Evolutionary conservation across 1,139 yeast species (phyloP).

Genomic region (Saccharomyces hybrid): DNA sequence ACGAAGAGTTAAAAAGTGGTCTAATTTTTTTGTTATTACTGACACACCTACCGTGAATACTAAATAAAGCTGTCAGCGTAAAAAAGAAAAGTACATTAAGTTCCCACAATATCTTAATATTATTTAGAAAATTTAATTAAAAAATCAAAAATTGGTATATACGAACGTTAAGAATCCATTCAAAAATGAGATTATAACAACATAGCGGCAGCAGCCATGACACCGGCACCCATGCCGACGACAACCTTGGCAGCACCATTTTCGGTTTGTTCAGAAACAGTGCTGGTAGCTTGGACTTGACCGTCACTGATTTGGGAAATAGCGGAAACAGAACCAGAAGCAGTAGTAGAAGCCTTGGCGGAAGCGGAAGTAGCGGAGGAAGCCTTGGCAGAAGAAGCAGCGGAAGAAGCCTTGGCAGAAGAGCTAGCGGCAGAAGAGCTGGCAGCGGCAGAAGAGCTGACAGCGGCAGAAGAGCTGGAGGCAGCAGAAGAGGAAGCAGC

Average conservation of each 20-base stretch:
- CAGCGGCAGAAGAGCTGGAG: neutral
- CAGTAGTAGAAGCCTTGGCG: neutral
- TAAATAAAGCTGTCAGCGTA: neutral
- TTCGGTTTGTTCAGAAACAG: neutral
- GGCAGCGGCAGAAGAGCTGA: neutral
- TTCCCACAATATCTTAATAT: neutral
- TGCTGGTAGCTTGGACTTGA: constrained; percentile 3
- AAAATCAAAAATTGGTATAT: neutral
- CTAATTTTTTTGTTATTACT: neutral
- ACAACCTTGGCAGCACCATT: constrained; percentile 2
- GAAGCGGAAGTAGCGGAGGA: neutral
- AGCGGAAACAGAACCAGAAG: neutral
- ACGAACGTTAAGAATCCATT: neutral
- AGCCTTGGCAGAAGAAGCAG: constrained; percentile 9
- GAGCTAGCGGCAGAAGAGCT: constrained; percentile 16
- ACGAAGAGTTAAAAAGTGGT: neutral
- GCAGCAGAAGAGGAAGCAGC: constrained; percentile 12
- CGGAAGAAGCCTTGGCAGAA: constrained; percentile 17
- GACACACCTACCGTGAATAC: neutral
- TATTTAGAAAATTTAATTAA: neutral
- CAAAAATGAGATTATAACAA: neutral
- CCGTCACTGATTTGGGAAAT: constrained; percentile 4
- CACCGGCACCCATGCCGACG: constrained; percentile 7
- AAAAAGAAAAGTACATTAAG: neutral
- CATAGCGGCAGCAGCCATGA: constrained; percentile 4